Conservation (phyloP, 306 rosid genomes). For the Vigna mungo region DNA sequence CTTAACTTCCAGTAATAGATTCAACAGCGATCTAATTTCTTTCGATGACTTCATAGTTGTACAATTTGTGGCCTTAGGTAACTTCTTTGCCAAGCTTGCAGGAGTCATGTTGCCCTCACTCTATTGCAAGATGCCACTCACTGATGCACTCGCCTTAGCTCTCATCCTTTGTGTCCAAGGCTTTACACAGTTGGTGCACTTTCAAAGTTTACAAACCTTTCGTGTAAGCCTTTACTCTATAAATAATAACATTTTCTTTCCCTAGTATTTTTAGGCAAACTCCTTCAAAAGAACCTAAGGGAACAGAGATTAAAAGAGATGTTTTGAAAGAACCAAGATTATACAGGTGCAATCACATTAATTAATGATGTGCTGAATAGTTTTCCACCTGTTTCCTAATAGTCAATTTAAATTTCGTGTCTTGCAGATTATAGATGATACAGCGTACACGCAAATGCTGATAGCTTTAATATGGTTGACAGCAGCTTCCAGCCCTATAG, state of each 20-base stretch:
- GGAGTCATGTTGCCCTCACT: conserved; percentile 68
- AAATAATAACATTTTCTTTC: no score
- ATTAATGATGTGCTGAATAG: no score
- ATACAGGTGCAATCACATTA: no score
- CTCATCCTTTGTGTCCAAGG: conserved; percentile 67
- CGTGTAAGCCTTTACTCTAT: conserved; percentile 43
- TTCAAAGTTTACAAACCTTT: conserved; percentile 35
- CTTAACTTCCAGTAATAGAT: conserved; percentile 45
- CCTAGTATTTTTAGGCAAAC: no score
- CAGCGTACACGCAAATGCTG: conserved; percentile 46
- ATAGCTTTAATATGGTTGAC: conserved; percentile 54
- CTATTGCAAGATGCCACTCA: conserved; percentile 34
- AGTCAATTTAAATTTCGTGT: neutral
- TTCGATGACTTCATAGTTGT: conserved; percentile 3
- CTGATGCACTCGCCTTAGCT: conserved; percentile 58
- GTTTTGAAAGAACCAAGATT: no score
- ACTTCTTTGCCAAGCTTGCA: conserved; percentile 51
- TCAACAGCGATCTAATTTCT: neutral
- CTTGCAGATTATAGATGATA: conserved; percentile 60
- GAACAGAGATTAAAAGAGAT: no score
- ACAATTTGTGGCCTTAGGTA: conserved; percentile 43
- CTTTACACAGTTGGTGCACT: conserved; percentile 50
- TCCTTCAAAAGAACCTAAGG: no score
- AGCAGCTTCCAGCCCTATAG: conserved; percentile 48
- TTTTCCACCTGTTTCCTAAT: neutral